Evolutionary conservation across 225 moss, liverwort and hornwort genomes (phyloP).

Genomic region (Neckera pumila): DNA sequence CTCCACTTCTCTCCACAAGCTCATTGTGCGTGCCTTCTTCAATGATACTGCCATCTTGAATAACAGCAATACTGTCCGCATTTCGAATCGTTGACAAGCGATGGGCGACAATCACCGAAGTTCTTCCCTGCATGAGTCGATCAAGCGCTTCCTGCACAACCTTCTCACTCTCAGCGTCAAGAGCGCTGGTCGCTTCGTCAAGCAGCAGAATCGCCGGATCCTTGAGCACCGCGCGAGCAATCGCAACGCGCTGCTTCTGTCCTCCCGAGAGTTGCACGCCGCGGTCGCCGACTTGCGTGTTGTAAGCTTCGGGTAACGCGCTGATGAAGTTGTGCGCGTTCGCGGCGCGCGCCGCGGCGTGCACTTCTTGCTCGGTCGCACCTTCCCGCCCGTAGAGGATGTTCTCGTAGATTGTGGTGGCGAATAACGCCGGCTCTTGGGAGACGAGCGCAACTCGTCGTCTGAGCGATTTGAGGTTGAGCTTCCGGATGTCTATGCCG

Average conservation of each 20-base stretch:
- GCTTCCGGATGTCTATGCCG: slow-evolving; percentile 18
- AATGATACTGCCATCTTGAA: slow-evolving; percentile 74
- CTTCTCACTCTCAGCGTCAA: slow-evolving; percentile 40
- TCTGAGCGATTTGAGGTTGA: slow-evolving; percentile 22
- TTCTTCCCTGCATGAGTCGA: slow-evolving; percentile 35
- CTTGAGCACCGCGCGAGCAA: slow-evolving; percentile 42
- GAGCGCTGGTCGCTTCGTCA: slow-evolving; percentile 41
- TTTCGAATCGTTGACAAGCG: slow-evolving; percentile 77
- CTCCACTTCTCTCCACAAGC: slow-evolving; percentile 19
- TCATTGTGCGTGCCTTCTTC: slow-evolving; percentile 73
- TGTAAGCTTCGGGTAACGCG: slow-evolving; percentile 23
- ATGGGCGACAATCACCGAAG: slow-evolving; percentile 70
- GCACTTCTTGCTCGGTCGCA: slow-evolving; percentile 41
- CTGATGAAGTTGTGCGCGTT: slow-evolving; percentile 47
- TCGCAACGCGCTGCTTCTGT: slow-evolving; percentile 42
- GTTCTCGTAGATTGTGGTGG: slow-evolving; percentile 44
- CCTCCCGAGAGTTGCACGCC: slow-evolving; percentile 44
- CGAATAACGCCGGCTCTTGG: slow-evolving; percentile 43
- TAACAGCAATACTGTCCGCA: slow-evolving; percentile 75
- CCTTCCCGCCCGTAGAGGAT: slow-evolving; percentile 33
- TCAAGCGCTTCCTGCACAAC: slow-evolving; percentile 48
- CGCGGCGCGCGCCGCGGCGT: slow-evolving; percentile 33
- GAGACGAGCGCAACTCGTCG: slow-evolving; percentile 32
- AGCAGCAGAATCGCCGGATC: slow-evolving; percentile 42
- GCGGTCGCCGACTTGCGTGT: slow-evolving; percentile 36